Percentiles rank a stretch among this genome's conserved stretches.
Conservation (phyloP, 1,139 yeast species). For the Nakaseomyces nivariensis region DNA sequence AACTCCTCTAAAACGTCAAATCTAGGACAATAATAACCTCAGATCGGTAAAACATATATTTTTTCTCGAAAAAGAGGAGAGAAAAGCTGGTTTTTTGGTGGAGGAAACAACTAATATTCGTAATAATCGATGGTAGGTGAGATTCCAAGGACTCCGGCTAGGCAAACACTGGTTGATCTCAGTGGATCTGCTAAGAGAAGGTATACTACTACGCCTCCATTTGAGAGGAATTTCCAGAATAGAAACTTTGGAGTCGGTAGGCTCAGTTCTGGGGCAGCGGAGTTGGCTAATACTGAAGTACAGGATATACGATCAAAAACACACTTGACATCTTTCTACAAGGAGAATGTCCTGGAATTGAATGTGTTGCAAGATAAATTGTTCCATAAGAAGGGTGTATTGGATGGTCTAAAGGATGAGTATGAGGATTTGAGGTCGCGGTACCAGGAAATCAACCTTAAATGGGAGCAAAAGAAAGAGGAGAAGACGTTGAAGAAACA, state of each 20-base stretch:
- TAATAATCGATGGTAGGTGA: not conserved
- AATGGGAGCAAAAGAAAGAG: slow-evolving; percentile 32
- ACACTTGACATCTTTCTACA: slow-evolving; percentile 25
- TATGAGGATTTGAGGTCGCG: slow-evolving; percentile 19
- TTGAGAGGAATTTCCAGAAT: not conserved
- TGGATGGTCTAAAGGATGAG: slow-evolving; percentile 24
- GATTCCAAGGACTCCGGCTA: not conserved
- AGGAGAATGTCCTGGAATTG: slow-evolving; percentile 25
- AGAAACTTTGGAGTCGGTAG: not conserved
- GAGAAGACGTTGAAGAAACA: slow-evolving; percentile 29
- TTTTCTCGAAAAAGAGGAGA: no score
- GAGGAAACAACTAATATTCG: not conserved
- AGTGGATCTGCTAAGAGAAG: slow-evolving; percentile 5
- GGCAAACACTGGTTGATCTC: not conserved
- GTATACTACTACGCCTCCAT: slow-evolving; percentile 8
- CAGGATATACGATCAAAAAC: slow-evolving; percentile 4
- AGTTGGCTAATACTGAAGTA: not conserved
- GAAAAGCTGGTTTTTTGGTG: no score
- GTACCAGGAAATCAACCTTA: slow-evolving; percentile 16
- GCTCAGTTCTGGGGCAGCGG: slow-evolving; percentile 2
- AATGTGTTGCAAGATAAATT: slow-evolving; percentile 22
- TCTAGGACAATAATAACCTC: no score
- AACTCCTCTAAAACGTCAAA: no score
- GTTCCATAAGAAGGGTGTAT: slow-evolving; percentile 20
- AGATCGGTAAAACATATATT: no score